phyloP scores from a whole-genome alignment of 78 protist genomes.

The Neovahlkampfia damariscottae region DNA sequence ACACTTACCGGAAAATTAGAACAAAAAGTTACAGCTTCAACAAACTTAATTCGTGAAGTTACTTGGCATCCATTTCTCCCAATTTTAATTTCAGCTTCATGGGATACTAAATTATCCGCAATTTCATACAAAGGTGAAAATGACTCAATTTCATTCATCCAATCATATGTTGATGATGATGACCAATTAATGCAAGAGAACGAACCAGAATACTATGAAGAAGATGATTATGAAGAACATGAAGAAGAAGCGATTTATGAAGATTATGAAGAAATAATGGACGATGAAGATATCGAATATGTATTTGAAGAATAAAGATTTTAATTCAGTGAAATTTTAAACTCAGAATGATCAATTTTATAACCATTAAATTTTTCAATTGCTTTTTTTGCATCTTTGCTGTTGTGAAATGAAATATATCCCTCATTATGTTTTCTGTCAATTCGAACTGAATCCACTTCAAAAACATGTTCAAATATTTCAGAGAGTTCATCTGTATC shows the following conservation, averaged over 20 bases:
- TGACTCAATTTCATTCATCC: background rate
- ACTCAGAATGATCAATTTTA: no score
- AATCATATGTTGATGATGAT: background rate
- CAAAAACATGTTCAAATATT: no score
- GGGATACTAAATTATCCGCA: slow-evolving; percentile 8
- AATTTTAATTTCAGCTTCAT: background rate
- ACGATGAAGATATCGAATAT: no score
- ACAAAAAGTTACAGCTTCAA: background rate
- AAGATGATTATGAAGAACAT: background rate
- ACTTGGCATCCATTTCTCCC: slow-evolving; percentile 21
- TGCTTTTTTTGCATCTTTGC: no score
- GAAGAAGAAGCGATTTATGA: background rate
- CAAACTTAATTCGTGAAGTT: slow-evolving; percentile 20
- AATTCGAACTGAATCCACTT: no score
- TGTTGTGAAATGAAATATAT: no score
- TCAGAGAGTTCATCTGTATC: no score
- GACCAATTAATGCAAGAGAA: background rate
- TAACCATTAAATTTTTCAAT: no score
- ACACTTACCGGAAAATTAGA: background rate
- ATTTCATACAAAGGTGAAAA: background rate
- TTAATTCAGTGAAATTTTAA: no score
- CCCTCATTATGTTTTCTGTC: no score
- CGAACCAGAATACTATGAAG: background rate
- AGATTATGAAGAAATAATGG: no score
- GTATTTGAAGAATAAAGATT: no score